A percentile compares a stretch with the other conserved stretches of the same genome.
These are phyloP conservation scores for Neurospora intermedia DNA, from an alignment of 495 filamentous ascomycete genomes.

Conservation along the genomic window DNA sequence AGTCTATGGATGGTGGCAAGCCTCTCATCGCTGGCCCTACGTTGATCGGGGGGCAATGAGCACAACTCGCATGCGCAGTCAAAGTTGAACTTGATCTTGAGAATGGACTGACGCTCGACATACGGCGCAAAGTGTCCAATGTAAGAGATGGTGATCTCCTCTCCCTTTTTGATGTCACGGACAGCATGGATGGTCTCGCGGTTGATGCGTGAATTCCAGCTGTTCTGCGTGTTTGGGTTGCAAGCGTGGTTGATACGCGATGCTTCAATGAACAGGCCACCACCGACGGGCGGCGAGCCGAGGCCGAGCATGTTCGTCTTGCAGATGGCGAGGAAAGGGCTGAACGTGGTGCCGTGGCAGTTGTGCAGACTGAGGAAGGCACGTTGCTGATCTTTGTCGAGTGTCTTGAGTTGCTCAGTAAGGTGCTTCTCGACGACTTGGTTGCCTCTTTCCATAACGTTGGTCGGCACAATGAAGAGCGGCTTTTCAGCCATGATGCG, in stretches of 20 bases:
- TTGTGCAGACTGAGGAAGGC: conserved; percentile 19
- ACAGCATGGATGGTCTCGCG: conserved; percentile 24
- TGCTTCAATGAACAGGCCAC: conserved; percentile 22
- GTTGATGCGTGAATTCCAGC: conserved; percentile 22
- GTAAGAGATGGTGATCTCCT: conserved; percentile 31
- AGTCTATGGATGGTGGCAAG: background rate
- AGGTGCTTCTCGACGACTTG: background rate
- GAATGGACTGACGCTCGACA: conserved; percentile 8
- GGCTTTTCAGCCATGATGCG: conserved; percentile 24
- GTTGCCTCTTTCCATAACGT: background rate
- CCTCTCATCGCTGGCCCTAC: conserved; percentile 18
- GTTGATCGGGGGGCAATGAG: conserved; percentile 17
- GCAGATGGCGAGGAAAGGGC: conserved; percentile 18
- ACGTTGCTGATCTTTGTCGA: background rate
- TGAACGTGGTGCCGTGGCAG: conserved; percentile 8
- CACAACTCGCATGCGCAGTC: conserved; percentile 23
- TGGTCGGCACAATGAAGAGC: conserved; percentile 9
- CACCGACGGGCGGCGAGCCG: conserved; percentile 6
- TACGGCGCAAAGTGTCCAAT: conserved; percentile 10
- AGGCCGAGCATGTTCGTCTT: conserved; percentile 21
- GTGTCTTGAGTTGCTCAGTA: background rate
- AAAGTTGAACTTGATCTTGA: conserved; percentile 23
- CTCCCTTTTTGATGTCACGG: conserved; percentile 19
- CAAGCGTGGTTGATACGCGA: conserved; percentile 32
- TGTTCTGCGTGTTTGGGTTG: conserved; percentile 22